phyloP scores from a whole-genome alignment of 306 rosid genomes.

The Acmispon strigosus region DNA sequence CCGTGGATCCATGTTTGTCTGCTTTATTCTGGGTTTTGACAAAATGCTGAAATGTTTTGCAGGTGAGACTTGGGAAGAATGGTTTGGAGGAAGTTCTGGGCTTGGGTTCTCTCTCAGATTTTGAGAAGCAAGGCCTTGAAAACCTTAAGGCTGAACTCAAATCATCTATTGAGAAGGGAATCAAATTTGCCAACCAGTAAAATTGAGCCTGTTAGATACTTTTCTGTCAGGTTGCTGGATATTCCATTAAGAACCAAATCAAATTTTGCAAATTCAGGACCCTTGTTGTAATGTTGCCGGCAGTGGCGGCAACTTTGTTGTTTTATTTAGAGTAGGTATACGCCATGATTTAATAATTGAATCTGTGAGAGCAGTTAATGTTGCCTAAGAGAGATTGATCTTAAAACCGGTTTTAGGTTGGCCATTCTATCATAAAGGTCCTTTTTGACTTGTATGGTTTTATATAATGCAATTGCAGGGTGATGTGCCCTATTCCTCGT shows the following conservation, averaged over 20 bases:
- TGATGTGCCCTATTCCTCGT: not conserved
- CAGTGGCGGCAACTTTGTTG: constrained; percentile 24
- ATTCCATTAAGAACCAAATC: constrained; percentile 16
- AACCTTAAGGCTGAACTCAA: constrained; percentile 66
- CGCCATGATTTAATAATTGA: constrained; percentile 21
- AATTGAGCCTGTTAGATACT: constrained; percentile 13
- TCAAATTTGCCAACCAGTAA: constrained; percentile 68
- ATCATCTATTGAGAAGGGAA: constrained; percentile 89
- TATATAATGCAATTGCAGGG: constrained; percentile 13
- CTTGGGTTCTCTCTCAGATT: constrained; percentile 77
- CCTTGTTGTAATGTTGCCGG: constrained; percentile 30
- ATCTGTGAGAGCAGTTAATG: constrained; percentile 18
- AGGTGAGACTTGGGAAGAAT: constrained; percentile 93
- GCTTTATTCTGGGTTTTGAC: not conserved
- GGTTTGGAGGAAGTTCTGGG: constrained; percentile 81
- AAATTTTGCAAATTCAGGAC: constrained; percentile 44
- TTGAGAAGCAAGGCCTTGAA: constrained; percentile 69
- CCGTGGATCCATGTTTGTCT: not conserved
- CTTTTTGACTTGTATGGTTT: not conserved
- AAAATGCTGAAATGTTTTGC: constrained; percentile 10
- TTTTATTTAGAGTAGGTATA: constrained; percentile 27
- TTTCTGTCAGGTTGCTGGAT: constrained; percentile 12
- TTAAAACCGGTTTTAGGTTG: constrained; percentile 16
- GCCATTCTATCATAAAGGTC: constrained; percentile 19
- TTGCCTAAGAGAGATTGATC: not conserved